These are phyloP conservation scores for Penicillium decumbens DNA, from an alignment of 2,329 filamentous ascomycete genomes.

Conservation along the genomic window DNA sequence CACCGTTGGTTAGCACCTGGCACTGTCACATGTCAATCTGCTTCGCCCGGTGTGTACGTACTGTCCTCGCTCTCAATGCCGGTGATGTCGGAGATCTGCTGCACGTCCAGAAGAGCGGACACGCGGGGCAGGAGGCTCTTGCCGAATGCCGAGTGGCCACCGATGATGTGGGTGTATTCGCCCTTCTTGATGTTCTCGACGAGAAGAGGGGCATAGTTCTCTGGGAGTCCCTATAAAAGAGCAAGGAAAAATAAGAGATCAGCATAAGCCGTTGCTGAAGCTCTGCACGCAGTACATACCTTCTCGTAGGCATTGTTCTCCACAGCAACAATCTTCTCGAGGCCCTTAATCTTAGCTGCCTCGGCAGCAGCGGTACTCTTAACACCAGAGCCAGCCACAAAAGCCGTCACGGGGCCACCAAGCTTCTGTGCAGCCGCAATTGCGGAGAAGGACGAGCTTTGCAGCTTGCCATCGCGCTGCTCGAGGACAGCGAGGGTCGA, in stretches of 20 bases:
- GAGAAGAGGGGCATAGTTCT: slow-evolving; percentile 89
- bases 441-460: slow-evolving; percentile 73
- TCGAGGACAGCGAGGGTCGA: slow-evolving; percentile 90
- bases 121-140: slow-evolving; percentile 92
- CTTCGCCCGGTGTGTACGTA: slow-evolving; percentile 33
- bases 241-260: neutral
- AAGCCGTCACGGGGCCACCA: slow-evolving; percentile 78
- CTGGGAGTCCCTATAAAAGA: slow-evolving; percentile 66
- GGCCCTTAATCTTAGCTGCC: slow-evolving; percentile 79
- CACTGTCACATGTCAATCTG: slow-evolving; percentile 18
- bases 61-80: slow-evolving; percentile 81
- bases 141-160: slow-evolving; percentile 89
- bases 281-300: slow-evolving; percentile 45
- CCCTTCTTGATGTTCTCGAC: slow-evolving; percentile 97
- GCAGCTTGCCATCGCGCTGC: slow-evolving; percentile 84
- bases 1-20: slow-evolving; percentile 16
- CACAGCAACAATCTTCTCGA: slow-evolving; percentile 86
- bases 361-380: slow-evolving; percentile 69
- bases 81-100: slow-evolving; percentile 91
- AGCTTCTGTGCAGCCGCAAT: slow-evolving; percentile 82
- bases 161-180: slow-evolving; percentile 86
- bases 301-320: slow-evolving; percentile 91
- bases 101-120: slow-evolving; percentile 82
- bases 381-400: slow-evolving; percentile 76
- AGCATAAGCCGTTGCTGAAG: neutral